phyloP scores from a whole-genome alignment of 208 protist species.

The Acanthamoeba culbertsoni region DNA sequence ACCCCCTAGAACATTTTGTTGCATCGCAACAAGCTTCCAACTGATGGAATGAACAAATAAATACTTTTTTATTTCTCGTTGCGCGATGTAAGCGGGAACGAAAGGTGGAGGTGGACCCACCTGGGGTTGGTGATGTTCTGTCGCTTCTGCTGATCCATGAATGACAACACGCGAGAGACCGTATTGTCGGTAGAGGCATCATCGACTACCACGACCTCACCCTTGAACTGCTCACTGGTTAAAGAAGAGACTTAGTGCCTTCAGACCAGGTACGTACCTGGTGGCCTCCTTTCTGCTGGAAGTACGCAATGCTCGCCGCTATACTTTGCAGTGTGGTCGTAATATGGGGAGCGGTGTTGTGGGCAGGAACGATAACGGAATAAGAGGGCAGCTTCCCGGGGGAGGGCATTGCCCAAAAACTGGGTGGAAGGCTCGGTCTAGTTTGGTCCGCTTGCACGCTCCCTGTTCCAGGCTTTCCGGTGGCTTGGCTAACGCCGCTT shows the following conservation, averaged over 20 bases:
- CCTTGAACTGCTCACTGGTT: neutral
- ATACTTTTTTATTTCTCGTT: neutral
- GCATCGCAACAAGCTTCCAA: constrained; percentile 36
- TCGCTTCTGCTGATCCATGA: neutral
- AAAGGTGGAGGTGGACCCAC: neutral
- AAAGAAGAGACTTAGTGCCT: neutral
- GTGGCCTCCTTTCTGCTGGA: neutral
- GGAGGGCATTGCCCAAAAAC: neutral
- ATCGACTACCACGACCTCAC: constrained; percentile 39
- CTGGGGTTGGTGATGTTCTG: neutral
- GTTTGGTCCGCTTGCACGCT: neutral
- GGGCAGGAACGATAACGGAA: constrained; percentile 29
- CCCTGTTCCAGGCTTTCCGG: too few relatives aligned
- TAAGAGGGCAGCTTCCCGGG: neutral
- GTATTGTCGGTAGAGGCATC: constrained; percentile 45
- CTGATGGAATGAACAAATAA: neutral
- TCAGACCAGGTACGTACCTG: neutral
- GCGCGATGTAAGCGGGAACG: neutral
- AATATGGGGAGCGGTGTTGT: constrained; percentile 22
- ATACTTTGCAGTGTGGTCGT: neutral
- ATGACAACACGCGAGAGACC: neutral
- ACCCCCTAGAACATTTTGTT: neutral
- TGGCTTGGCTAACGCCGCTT: too few relatives aligned
- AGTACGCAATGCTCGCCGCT: neutral
- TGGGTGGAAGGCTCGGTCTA: neutral